Evolutionary conservation across 1,284 basidiomycete species (phyloP), one percentile per base, ranked within the genome.

Genomic region (Neolentinus lepideus): DNA sequence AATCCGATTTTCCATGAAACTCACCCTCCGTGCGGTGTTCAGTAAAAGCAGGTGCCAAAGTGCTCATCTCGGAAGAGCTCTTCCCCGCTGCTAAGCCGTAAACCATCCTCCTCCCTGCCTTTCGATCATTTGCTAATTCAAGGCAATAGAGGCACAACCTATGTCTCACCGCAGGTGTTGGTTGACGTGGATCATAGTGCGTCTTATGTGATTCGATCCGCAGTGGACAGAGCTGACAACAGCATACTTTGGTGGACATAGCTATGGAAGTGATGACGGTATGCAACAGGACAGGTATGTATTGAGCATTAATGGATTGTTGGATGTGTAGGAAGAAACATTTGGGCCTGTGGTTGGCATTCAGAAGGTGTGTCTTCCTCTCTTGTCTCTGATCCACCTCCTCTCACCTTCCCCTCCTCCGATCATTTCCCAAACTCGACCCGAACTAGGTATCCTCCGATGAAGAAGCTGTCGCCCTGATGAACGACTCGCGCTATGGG

Each of bases 401-500:
- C 25, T 47, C n/a, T 19, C 38, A n/a, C 21, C 25, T 22, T 8
- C n/a, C 48, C 25, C 24, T 16, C 29, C 57, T 21, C 52, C 27
- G 29, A 1, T 22, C 21, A 24, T 12, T 14, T 0, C 36, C 27
- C 25, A 14, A 27, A 43, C n/a, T 19, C 38, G 16, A 19, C 27
- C 22, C 3, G n/a, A 46, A 22, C 25, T 57, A 88, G 83, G 90
- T 94, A 22, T 75, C 79, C 12, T 85, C 85, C 0, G 93, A 95
- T 65, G 85, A 87, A 52, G 92, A 96, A 68, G 94, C 94, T 0
- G 74, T 98, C 56, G 67, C 72, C 31, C 78, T 97, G 29, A 98
- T 98, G 91, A 98, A 98, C 70, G 94, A 98, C 70, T 97, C 94
- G n/a, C 83, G 81, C 1, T 98, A 95, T 67, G 95, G 95, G 12